phyloP scores from a whole-genome alignment of 2,329 filamentous ascomycete genomes.

The Hymenoscyphus infarciens region DNA sequence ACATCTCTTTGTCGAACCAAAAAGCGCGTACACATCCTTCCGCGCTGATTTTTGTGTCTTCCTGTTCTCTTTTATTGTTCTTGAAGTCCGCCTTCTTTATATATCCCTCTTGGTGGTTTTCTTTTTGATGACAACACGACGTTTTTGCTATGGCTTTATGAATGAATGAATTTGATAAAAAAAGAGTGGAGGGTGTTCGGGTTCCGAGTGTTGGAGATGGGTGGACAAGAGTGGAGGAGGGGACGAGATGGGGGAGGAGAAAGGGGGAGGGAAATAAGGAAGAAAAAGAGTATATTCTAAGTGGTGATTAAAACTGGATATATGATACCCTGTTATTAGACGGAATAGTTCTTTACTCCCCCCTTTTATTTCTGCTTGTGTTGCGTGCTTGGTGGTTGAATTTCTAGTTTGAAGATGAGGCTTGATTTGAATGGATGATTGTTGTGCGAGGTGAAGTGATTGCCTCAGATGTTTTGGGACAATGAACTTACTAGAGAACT shows the following conservation, averaged over 20 bases:
- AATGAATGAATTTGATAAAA: slow-evolving; percentile 8
- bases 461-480: too few species aligned
- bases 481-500: too few species aligned
- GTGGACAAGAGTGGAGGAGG: too few species aligned
- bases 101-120: not conserved
- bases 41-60: too few species aligned
- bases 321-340: slow-evolving; percentile 18
- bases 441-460: too few species aligned
- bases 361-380: not conserved
- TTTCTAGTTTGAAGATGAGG: too few species aligned
- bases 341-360: not conserved
- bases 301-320: slow-evolving; percentile 7
- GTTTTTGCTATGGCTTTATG: not conserved
- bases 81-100: not conserved
- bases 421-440: too few species aligned
- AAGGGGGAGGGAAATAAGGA: not conserved
- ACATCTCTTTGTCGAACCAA: not conserved
- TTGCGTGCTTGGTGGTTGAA: too few species aligned
- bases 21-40: not conserved
- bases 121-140: not conserved
- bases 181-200: not conserved
- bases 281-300: not conserved
- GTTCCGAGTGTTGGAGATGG: too few species aligned
- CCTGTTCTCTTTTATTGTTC: not conserved
- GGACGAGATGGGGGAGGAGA: not conserved